Evolutionary conservation across 83 land plant genomes (phyloP).

Genomic region (Isoetes engelmannii): DNA sequence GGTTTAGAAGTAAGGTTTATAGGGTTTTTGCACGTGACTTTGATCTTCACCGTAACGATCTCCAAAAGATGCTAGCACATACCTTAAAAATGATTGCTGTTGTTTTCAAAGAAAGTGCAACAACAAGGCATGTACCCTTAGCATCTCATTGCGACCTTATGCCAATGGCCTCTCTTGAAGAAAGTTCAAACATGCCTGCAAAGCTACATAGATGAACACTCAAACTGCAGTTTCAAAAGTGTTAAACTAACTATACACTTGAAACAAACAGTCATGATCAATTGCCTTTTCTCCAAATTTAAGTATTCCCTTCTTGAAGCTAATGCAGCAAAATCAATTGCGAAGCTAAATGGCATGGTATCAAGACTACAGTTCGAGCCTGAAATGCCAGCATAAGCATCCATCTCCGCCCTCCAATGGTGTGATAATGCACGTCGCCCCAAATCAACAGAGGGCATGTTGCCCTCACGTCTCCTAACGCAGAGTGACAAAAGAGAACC

Average conservation of each 20-base stretch:
- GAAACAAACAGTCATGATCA: slow-evolving; percentile 59
- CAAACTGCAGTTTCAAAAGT: too few species aligned
- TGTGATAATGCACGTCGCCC: too few species aligned
- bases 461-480: too few species aligned
- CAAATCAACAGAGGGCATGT: too few species aligned
- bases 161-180: slow-evolving; percentile 47
- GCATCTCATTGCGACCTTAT: slow-evolving; percentile 37
- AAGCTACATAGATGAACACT: too few species aligned
- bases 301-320: slow-evolving; percentile 56
- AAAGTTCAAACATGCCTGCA: slow-evolving; percentile 67
- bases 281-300: slow-evolving; percentile 78
- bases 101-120: slow-evolving; percentile 43
- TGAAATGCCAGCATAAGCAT: too few species aligned
- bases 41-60: too few species aligned
- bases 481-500: too few species aligned
- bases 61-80: too few species aligned
- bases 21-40: too few species aligned
- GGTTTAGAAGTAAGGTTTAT: too few species aligned
- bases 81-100: slow-evolving; percentile 67
- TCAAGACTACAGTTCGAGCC: slow-evolving; percentile 54
- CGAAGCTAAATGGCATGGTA: slow-evolving; percentile 46
- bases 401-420: too few species aligned
- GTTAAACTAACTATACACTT: slow-evolving; percentile 38
- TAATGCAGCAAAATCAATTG: slow-evolving; percentile 63
- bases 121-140: slow-evolving; percentile 31